Base-by-base conservation (phyloP, 768 basidiomycete species). In the Hygrocybe punicea region DNA sequence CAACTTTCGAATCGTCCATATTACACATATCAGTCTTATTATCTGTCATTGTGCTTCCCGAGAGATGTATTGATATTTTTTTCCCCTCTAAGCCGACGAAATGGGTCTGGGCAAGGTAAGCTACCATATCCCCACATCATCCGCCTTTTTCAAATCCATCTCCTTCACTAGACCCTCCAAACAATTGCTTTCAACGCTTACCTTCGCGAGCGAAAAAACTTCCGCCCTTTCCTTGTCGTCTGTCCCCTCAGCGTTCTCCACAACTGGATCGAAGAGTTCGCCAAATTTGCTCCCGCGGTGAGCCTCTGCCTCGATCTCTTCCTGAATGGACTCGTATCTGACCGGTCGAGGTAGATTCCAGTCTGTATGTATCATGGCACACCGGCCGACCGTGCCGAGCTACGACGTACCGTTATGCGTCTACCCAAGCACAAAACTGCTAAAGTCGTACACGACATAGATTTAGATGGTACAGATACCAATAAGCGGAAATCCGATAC, bases 101-200 rank as follows among this genome's bases (percentile, higher is more conserved):
- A 97, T 97, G 94, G 94, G 93, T 17, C 74, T 96, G 1, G 93
- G 93, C 51, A 93, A 89, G 79, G 87, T 86, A 59, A 34, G 69
- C 61, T 55, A 5, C 25, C 2, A 1, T 29, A 29, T 29, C 4
- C 29, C 25, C 23, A 17, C 19, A 17, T 33, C 29, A 2, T 33
- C 34, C 17, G 13, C n/a, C 4, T 4, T 39, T 60, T 16, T 49
- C 35, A 11, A 23, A 55, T 21, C 37, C 24, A 6, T 14, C 57
- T 37, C 14, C 13, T 34, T 23, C 16, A 36, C 19, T 58, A 97
- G 91, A 99, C 97, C 0, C 78, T 98, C 0, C 97, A 99, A 79
- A 91, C 86, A 0, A 99, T 99, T 44, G 84, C 95, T 0, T 97
- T 98, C 69, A 84, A 91, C 57, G 95, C 95, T 0, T 88, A 94